Evolutionary conservation across 75 land plant genomes (phyloP).

Genomic region (Cryptomeria japonica): DNA sequence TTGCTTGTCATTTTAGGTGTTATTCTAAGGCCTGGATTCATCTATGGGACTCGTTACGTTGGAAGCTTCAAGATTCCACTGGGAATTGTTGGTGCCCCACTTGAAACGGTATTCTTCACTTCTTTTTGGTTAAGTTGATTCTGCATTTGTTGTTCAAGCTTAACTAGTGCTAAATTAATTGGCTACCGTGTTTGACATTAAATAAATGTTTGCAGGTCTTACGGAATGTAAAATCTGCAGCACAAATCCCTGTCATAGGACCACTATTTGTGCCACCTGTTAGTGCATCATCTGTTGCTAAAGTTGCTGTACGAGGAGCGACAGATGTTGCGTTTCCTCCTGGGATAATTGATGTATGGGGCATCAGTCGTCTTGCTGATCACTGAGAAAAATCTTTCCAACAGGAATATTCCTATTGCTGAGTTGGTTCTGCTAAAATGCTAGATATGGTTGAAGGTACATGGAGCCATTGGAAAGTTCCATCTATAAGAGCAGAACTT

Average conservation of each 20-base stretch:
- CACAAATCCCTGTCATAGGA: slow-evolving; percentile 75
- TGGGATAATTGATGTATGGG: slow-evolving; percentile 83
- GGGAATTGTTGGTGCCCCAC: slow-evolving; percentile 80
- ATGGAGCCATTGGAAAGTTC: not conserved
- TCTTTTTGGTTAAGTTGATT: not conserved
- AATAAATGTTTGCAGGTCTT: slow-evolving; percentile 49
- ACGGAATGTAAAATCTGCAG: slow-evolving; percentile 64
- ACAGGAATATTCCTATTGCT: not conserved
- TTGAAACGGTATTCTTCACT: slow-evolving; percentile 65
- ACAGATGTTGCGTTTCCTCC: slow-evolving; percentile 92
- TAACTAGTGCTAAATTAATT: not conserved
- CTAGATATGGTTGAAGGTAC: not conserved
- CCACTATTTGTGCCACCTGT: slow-evolving; percentile 88
- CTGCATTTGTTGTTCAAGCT: slow-evolving; percentile 17
- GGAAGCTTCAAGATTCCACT: slow-evolving; percentile 90
- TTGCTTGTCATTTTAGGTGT: slow-evolving; percentile 53
- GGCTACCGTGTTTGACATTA: not conserved
- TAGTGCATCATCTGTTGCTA: slow-evolving; percentile 77
- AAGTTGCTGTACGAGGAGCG: slow-evolving; percentile 83
- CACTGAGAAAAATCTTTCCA: not conserved
- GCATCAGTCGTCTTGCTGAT: slow-evolving; percentile 53
- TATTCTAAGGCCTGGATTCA: slow-evolving; percentile 96
- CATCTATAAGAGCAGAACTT: slow-evolving; percentile 1
- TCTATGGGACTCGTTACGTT: slow-evolving; percentile 89
- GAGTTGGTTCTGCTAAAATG: not conserved